phyloP scores from a whole-genome alignment of 1,284 basidiomycete species.

The Papiliotrema fonsecae region DNA sequence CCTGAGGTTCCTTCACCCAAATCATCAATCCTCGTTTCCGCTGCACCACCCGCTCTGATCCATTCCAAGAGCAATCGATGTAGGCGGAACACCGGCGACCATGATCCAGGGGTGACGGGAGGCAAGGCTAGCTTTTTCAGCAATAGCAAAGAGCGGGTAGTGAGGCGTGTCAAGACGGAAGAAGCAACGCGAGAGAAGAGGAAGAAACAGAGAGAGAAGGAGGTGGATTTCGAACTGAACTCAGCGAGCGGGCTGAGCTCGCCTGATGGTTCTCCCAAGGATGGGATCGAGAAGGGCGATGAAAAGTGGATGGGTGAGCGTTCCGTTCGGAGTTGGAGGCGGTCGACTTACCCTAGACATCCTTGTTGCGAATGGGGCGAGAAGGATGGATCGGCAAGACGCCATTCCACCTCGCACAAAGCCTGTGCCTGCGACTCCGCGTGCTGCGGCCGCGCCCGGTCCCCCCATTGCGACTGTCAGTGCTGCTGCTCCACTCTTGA shows the following conservation, averaged over 20 bases:
- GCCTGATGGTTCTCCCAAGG: conserved; percentile 42
- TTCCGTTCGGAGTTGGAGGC: conserved; percentile 2
- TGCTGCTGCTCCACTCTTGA: too few species aligned
- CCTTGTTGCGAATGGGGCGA: conserved; percentile 61
- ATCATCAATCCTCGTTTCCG: neutral
- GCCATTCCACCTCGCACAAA: conserved; percentile 31
- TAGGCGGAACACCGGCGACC: conserved; percentile 59
- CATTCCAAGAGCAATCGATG: conserved; percentile 1
- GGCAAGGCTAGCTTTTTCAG: conserved; percentile 47
- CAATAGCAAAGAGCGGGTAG: conserved; percentile 13
- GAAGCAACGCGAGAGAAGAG: conserved; percentile 23
- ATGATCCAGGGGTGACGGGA: conserved; percentile 60
- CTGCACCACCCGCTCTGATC: neutral
- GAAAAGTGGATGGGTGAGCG: conserved; percentile 47
- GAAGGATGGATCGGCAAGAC: conserved; percentile 61
- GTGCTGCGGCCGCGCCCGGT: neutral
- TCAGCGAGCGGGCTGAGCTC: conserved; percentile 35
- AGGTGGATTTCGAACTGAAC: conserved; percentile 42
- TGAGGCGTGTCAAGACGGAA: conserved; percentile 26
- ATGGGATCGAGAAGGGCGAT: conserved; percentile 42
- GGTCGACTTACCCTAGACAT: conserved; percentile 58
- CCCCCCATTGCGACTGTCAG: too few species aligned
- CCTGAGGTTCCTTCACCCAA: neutral
- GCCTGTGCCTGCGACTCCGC: conserved; percentile 21
- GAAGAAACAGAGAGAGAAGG: conserved; percentile 45